A percentile compares a stretch with the other conserved stretches of the same genome.
These are phyloP conservation scores for Umbilicus rupestris DNA, from an alignment of 164 flowering plant species.

Conservation along the genomic window DNA sequence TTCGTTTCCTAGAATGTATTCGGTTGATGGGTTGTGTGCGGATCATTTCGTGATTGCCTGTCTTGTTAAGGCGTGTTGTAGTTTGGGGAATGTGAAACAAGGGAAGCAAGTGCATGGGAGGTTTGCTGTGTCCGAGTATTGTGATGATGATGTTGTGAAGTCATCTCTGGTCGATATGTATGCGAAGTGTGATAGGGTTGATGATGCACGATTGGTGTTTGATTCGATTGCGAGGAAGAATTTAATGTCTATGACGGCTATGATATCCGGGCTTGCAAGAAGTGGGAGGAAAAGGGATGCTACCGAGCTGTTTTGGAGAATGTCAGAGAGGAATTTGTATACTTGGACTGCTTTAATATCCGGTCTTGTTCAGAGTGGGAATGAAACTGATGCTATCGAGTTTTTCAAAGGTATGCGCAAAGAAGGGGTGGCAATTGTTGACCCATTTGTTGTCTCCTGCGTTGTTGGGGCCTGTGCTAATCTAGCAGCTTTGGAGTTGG, in stretches of 20 bases:
- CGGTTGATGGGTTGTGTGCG: slow-evolving; percentile 32
- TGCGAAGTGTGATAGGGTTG: slow-evolving; percentile 54
- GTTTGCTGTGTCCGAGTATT: slow-evolving; percentile 36
- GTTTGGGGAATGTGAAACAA: slow-evolving; percentile 21
- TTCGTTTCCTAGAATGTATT: slow-evolving; percentile 30
- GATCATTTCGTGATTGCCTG: slow-evolving; percentile 60
- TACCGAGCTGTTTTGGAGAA: slow-evolving; percentile 31
- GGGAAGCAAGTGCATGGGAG: slow-evolving; percentile 70
- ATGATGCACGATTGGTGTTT: slow-evolving; percentile 42
- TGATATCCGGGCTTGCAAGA: slow-evolving; percentile 65
- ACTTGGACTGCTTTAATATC: slow-evolving; percentile 81
- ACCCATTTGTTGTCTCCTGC: slow-evolving; percentile 66
- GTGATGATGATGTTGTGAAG: slow-evolving; percentile 57
- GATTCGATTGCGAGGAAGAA: slow-evolving; percentile 35
- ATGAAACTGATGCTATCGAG: slow-evolving; percentile 30
- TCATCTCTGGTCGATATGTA: slow-evolving; percentile 81
- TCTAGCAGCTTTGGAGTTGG: slow-evolving; percentile 49
- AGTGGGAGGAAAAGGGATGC: slow-evolving; percentile 48
- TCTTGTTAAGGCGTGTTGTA: slow-evolving; percentile 52
- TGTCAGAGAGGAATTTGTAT: slow-evolving; percentile 35
- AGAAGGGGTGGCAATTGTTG: slow-evolving; percentile 35
- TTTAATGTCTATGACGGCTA: slow-evolving; percentile 57
- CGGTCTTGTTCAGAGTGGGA: slow-evolving; percentile 64
- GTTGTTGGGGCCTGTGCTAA: slow-evolving; percentile 57
- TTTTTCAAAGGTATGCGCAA: slow-evolving; percentile 49